These are phyloP conservation scores for Tylopilus vinaceipallidus DNA, from an alignment of 768 basidiomycete genomes.

Conservation along the genomic window DNA sequence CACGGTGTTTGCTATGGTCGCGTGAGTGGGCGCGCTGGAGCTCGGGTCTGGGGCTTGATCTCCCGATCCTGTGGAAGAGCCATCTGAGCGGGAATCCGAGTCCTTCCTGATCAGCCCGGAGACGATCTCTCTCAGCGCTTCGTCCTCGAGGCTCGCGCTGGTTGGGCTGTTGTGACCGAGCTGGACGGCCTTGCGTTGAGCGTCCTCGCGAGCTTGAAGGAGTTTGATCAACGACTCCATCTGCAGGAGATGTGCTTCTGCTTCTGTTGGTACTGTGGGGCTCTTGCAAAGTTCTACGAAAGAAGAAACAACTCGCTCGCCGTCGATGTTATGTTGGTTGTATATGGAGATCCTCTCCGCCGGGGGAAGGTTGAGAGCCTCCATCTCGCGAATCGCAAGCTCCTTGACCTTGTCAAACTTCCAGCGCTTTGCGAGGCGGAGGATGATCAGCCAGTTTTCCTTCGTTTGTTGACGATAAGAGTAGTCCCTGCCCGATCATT, in stretches of 20 bases:
- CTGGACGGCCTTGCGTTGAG: slow-evolving; percentile 35
- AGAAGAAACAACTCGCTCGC: slow-evolving; percentile 46
- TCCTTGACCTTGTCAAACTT: slow-evolving; percentile 48
- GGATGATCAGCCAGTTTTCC: slow-evolving; percentile 53
- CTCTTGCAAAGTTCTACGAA: slow-evolving; percentile 56
- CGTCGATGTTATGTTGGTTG: slow-evolving; percentile 50
- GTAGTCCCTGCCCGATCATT: slow-evolving; percentile 41
- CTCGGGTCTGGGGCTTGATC: slow-evolving; percentile 15
- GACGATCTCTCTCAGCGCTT: slow-evolving; percentile 32
- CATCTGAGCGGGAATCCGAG: slow-evolving; percentile 16
- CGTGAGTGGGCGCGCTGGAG: background rate
- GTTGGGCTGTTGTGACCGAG: slow-evolving; percentile 32
- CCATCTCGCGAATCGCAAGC: slow-evolving; percentile 55
- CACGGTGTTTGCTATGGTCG: background rate
- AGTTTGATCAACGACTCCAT: slow-evolving; percentile 54
- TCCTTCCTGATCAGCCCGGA: slow-evolving; percentile 29
- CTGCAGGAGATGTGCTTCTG: slow-evolving; percentile 55
- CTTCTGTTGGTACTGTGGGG: slow-evolving; percentile 45
- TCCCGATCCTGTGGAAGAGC: slow-evolving; percentile 16
- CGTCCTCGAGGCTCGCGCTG: slow-evolving; percentile 31
- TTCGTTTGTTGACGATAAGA: slow-evolving; percentile 48
- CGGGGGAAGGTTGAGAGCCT: slow-evolving; percentile 42
- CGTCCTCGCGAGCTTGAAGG: slow-evolving; percentile 52
- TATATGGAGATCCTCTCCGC: slow-evolving; percentile 59
- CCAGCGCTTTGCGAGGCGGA: slow-evolving; percentile 57